These are phyloP conservation scores for Chiua virens DNA, from an alignment of 768 basidiomycete genomes.

Conservation along the genomic window DNA sequence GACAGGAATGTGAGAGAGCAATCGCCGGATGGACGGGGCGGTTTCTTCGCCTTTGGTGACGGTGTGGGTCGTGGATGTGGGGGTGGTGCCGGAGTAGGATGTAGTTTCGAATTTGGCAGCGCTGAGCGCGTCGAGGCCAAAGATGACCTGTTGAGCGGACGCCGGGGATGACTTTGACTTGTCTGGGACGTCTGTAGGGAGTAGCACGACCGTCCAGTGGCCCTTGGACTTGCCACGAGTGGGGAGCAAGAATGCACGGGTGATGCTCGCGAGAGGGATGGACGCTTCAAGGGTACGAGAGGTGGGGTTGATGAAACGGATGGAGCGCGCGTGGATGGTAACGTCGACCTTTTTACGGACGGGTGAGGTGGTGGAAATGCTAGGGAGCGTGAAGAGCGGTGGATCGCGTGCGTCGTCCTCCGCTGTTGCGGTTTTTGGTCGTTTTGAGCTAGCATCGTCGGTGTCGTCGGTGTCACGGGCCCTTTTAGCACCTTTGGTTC, in stretches of 20 bases:
- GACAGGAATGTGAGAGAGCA: constrained; percentile 50
- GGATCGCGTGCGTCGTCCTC: constrained; percentile 34
- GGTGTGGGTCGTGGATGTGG: constrained; percentile 27
- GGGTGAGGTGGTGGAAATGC: constrained; percentile 70
- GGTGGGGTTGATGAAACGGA: constrained; percentile 53
- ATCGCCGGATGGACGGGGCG: constrained; percentile 45
- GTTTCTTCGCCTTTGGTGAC: constrained; percentile 55
- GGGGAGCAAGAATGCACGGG: constrained; percentile 69
- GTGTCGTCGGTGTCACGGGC: constrained; percentile 16
- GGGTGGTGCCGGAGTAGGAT: constrained; percentile 25
- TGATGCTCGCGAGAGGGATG: constrained; percentile 49
- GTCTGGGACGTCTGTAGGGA: constrained; percentile 55
- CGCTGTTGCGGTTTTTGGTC: constrained; percentile 19
- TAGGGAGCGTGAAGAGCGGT: constrained; percentile 58
- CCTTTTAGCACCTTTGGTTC: constrained; percentile 20
- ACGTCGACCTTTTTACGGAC: constrained; percentile 76
- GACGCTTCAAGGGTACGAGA: constrained; percentile 50
- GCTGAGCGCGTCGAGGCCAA: constrained; percentile 64
- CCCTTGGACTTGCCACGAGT: constrained; percentile 71
- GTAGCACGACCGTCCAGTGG: constrained; percentile 70
- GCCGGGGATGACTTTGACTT: constrained; percentile 39
- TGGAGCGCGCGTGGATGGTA: constrained; percentile 48
- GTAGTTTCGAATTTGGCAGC: constrained; percentile 47
- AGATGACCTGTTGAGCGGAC: constrained; percentile 58
- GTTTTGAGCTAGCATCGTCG: constrained; percentile 13